Percentiles rank a stretch among this genome's conserved stretches.
Conservation (phyloP, 306 rosid genomes). For the Lablab purpureus region DNA sequence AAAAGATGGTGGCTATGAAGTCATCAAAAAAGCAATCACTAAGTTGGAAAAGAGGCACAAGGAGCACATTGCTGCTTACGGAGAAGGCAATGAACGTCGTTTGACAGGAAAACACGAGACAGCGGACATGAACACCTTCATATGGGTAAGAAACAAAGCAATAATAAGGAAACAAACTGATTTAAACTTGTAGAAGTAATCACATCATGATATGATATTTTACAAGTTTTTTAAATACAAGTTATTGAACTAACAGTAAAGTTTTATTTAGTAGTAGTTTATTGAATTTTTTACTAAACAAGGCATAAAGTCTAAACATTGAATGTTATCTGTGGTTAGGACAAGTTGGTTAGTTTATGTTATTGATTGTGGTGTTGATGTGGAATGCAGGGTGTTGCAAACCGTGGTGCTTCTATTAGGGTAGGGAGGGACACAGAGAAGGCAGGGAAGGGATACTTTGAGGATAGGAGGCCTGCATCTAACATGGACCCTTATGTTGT, state of each 20-base stretch:
- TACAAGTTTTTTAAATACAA: neutral
- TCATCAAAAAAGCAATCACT: constrained; percentile 75
- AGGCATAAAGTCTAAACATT: neutral
- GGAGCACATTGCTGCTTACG: constrained; percentile 89
- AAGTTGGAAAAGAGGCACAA: constrained; percentile 80
- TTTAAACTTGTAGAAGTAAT: neutral
- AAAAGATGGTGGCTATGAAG: constrained; percentile 72
- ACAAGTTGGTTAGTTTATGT: neutral
- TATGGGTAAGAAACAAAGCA: constrained; percentile 66
- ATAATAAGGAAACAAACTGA: neutral
- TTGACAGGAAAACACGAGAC: constrained; percentile 89
- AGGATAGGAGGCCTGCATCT: constrained; percentile 93
- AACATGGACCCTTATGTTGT: constrained; percentile 97
- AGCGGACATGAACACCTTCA: constrained; percentile 74
- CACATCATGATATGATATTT: neutral
- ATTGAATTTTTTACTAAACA: neutral
- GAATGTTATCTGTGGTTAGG: neutral
- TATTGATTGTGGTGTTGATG: neutral
- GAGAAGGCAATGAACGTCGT: constrained; percentile 96
- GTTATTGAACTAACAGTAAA: neutral
- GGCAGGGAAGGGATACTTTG: constrained; percentile 93
- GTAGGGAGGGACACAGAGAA: constrained; percentile 93
- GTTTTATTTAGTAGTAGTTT: neutral
- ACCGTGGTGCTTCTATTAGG: constrained; percentile 92
- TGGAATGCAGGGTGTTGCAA: constrained; percentile 80